These are phyloP conservation scores for Wickerhamiella hasegawae DNA, from an alignment of 805 yeast genomes.

Conservation along the genomic window DNA sequence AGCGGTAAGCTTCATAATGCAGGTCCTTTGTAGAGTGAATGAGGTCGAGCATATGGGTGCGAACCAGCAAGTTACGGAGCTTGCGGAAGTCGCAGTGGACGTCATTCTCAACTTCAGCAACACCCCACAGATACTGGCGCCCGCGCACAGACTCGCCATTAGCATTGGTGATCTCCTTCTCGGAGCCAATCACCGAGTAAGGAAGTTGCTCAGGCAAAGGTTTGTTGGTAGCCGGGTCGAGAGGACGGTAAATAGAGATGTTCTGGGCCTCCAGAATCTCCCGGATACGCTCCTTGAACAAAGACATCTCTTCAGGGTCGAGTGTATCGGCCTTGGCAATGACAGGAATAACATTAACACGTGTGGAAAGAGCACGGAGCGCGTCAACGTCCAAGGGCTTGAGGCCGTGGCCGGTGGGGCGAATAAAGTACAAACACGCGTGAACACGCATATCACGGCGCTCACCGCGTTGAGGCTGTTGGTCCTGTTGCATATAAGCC, in stretches of 20 bases:
- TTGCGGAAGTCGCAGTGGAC: slow-evolving; percentile 60
- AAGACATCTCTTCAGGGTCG: slow-evolving; percentile 36
- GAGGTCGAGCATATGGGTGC: slow-evolving; percentile 61
- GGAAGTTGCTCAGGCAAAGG: slow-evolving; percentile 36
- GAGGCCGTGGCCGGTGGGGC: slow-evolving; percentile 48
- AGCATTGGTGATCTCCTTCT: slow-evolving; percentile 27
- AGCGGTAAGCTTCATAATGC: slow-evolving; percentile 56
- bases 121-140: slow-evolving; percentile 73
- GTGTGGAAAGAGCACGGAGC: slow-evolving; percentile 50
- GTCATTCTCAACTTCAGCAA: slow-evolving; percentile 65
- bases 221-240: slow-evolving; percentile 16
- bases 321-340: slow-evolving; percentile 69
- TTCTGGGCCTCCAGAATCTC: slow-evolving; percentile 35
- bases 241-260: slow-evolving; percentile 40
- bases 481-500: slow-evolving; percentile 54
- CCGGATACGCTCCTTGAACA: slow-evolving; percentile 39
- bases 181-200: slow-evolving; percentile 57
- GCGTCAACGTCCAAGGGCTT: slow-evolving; percentile 54
- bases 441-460: slow-evolving; percentile 58
- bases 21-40: slow-evolving; percentile 54
- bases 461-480: slow-evolving; percentile 45
- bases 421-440: slow-evolving; percentile 68
- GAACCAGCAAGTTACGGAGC: slow-evolving; percentile 48
- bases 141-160: slow-evolving; percentile 46
- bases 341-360: slow-evolving; percentile 72